A percentile compares a stretch with the other conserved stretches of the same genome.
Evolutionary conservation across 2,329 filamentous ascomycete species (phyloP).

Genomic region (Fusarium domesticum): DNA sequence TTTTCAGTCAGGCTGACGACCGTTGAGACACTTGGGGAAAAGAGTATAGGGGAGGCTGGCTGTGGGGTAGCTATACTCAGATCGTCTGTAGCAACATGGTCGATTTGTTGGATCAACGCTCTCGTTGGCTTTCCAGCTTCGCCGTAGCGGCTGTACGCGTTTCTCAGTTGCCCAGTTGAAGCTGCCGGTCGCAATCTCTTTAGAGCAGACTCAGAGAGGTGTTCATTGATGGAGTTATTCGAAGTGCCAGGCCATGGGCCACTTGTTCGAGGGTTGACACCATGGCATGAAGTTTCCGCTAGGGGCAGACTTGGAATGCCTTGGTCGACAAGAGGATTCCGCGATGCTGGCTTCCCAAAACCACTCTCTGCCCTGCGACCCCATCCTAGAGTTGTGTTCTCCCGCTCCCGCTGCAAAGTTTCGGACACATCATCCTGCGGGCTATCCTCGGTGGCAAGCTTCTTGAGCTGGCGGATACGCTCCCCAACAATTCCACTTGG

Average conservation of each 20-base stretch:
- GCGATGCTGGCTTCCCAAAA: constrained; percentile 28
- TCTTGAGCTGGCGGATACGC: constrained; percentile 31
- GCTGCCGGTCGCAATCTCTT: constrained; percentile 9
- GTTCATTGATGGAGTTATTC: not conserved
- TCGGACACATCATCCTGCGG: constrained; percentile 3
- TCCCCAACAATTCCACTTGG: constrained; percentile 29
- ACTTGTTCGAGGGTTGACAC: constrained; percentile 14
- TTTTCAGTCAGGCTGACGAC: constrained; percentile 35
- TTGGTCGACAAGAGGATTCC: constrained; percentile 24
- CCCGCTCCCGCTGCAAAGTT: constrained; percentile 20
- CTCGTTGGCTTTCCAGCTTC: constrained; percentile 1
- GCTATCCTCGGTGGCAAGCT: constrained; percentile 16
- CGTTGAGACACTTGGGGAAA: constrained; percentile 20
- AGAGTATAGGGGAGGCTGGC: not conserved
- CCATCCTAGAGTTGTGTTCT: constrained; percentile 29
- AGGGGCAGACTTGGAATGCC: constrained; percentile 15
- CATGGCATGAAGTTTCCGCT: constrained; percentile 19
- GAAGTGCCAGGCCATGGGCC: constrained; percentile 2
- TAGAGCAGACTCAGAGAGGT: constrained; percentile 1
- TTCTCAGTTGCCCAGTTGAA: constrained; percentile 8
- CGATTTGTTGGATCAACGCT: not conserved
- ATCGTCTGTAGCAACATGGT: constrained; percentile 4
- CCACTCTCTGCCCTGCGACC: constrained; percentile 25
- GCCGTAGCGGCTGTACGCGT: not conserved
- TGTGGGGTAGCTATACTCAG: not conserved